phyloP scores from a whole-genome alignment of 2,329 filamentous ascomycete genomes.

The Fusarium begoniae region DNA sequence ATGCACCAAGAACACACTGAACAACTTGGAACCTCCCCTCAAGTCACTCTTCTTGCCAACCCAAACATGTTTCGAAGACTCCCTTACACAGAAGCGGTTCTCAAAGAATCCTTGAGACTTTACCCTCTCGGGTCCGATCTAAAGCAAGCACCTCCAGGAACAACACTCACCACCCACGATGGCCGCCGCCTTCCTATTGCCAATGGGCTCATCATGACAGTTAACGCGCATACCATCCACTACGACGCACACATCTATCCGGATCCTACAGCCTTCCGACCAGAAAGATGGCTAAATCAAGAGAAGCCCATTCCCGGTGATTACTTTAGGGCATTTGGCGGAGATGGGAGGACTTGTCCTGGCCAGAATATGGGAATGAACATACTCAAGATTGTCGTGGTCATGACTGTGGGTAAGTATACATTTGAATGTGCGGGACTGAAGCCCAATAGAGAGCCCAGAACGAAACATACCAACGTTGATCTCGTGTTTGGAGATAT shows the following conservation, averaged over 20 bases:
- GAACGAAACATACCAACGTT: constrained; percentile 34
- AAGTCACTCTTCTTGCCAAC: neutral
- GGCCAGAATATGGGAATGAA: constrained; percentile 49
- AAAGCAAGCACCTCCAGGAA: neutral
- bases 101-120: constrained; percentile 14
- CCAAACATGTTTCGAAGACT: constrained; percentile 5
- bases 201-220: neutral
- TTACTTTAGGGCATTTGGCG: constrained; percentile 47
- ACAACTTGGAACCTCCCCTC: neutral
- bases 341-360: constrained; percentile 49
- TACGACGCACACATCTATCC: constrained; percentile 6
- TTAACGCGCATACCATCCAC: constrained; percentile 11
- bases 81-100: constrained; percentile 15
- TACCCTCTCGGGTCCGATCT: constrained; percentile 15
- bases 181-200: constrained; percentile 10
- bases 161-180: neutral
- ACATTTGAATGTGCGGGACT: constrained; percentile 38
- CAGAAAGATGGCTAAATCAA: constrained; percentile 14
- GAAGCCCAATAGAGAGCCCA: constrained; percentile 14
- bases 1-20: constrained; percentile 14
- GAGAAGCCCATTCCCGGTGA: neutral
- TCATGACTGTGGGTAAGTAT: constrained; percentile 37
- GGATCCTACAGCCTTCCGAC: neutral
- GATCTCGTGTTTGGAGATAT: constrained; percentile 39
- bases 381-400: constrained; percentile 45